Base-by-base conservation (phyloP, 2,329 filamentous ascomycete genomes). In the Emmonsiellopsis sp. region DNA sequence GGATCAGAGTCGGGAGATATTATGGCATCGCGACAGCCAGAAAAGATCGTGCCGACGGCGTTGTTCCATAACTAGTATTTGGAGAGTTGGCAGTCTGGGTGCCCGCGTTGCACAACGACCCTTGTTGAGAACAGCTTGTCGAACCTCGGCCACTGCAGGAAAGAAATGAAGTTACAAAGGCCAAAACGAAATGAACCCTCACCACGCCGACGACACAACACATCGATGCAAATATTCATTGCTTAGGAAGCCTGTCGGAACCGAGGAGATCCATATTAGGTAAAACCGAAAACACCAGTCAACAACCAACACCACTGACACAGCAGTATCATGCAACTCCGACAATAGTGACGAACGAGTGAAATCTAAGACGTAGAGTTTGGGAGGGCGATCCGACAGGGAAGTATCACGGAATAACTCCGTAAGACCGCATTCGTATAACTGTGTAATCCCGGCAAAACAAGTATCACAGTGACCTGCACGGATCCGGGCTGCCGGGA, bases 401-500 rank as follows among this genome's bases (percentile, higher is more conserved):
- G 21, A 27, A 27, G 21, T 27, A 27, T 27, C 21, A 27, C 21
- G 21, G 21, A 27, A 27, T 27, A 27, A 27, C 21, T 27, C 21
- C 21, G 21, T 27, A 27, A 5, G 5, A 27, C 21, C 21, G 21
- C 21, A 27, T 27, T 27, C 21, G 21, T 27, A 27, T 27, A 27
- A 27, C 21, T 39, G 36, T 39, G 36, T 39, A 39, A 39, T 39
- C 36, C 13, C 9, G 36, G 36, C 42, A 44, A 44, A 44, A 17
- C 42, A 44, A 27, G 45, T 53, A 40, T 49, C 49, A 52, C 53
- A 50, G 52, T 42, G 44, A 46, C 51, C 54, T 37, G 52, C 49
- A 54, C 49, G 48, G 45, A 45, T 49, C 52, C 14, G 51, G 42
- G 37, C 39, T 39, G 14, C 42, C 17, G 34, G 17, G n/a, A 21